Conservation (phyloP, 2,329 filamentous ascomycete species). For the Fusarium gaditjirri region DNA sequence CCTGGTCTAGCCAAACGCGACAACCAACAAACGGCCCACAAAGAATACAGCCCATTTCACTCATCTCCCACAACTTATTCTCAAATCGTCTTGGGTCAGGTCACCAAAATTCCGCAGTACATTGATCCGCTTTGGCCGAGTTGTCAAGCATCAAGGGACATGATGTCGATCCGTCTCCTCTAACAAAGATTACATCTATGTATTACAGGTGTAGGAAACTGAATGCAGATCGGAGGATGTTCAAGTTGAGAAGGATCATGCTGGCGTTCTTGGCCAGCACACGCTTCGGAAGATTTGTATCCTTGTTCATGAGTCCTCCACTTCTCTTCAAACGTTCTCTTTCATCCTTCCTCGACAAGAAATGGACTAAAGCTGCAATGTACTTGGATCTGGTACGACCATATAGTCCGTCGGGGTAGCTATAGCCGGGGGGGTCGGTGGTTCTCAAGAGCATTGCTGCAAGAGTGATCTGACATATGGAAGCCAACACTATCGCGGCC, state of each 20-base stretch:
- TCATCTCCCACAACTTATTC: not conserved
- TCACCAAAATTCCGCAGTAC: not conserved
- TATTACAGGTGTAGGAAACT: not conserved
- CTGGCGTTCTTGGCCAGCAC: not conserved
- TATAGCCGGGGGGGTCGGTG: not conserved
- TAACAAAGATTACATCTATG: not conserved
- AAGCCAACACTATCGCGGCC: slow-evolving; percentile 30
- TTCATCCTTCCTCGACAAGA: not conserved
- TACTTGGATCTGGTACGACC: not conserved
- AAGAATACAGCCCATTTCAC: slow-evolving; percentile 1
- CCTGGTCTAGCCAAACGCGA: slow-evolving; percentile 18
- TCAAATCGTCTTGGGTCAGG: not conserved
- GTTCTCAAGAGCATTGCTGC: not conserved
- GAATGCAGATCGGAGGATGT: not conserved
- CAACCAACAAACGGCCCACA: slow-evolving; percentile 38
- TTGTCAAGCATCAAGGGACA: not conserved
- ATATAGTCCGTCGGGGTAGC: not conserved
- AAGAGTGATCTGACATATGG: slow-evolving; percentile 37
- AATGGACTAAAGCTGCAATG: not conserved
- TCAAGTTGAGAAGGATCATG: not conserved
- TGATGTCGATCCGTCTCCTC: not conserved
- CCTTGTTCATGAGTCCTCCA: slow-evolving; percentile 15
- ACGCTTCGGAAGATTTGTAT: slow-evolving; percentile 20
- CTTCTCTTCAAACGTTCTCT: slow-evolving; percentile 13
- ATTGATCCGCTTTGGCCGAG: not conserved